Evolutionary conservation across 2,329 filamentous ascomycete genomes (phyloP).

Genomic region (Xylaria sp.): DNA sequence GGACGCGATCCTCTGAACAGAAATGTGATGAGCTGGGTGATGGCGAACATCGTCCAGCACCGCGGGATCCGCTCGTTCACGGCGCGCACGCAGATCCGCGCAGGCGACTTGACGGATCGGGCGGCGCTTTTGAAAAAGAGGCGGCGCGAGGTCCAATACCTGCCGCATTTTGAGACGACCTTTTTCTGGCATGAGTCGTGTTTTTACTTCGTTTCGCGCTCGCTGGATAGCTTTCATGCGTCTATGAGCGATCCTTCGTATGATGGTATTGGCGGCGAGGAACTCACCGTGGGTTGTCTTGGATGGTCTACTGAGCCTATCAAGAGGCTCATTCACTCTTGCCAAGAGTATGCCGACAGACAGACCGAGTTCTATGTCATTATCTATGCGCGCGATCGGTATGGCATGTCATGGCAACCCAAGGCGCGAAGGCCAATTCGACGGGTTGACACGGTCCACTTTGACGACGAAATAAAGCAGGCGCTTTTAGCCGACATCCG

Average conservation of each 20-base stretch:
- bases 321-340: slow-evolving; percentile 41
- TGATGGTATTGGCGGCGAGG: slow-evolving; percentile 42
- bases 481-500: slow-evolving; percentile 45
- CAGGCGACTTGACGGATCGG: slow-evolving; percentile 33
- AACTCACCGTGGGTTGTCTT: slow-evolving; percentile 45
- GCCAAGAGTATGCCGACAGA: slow-evolving; percentile 43
- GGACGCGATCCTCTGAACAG: slow-evolving; percentile 42
- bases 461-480: slow-evolving; percentile 42
- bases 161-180: slow-evolving; percentile 40
- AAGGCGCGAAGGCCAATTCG: slow-evolving; percentile 46
- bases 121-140: slow-evolving; percentile 40
- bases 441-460: slow-evolving; percentile 46
- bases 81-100: slow-evolving; percentile 37
- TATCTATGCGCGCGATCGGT: slow-evolving; percentile 42
- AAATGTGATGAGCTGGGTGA: slow-evolving; percentile 43
- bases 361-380: slow-evolving; percentile 47
- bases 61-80: slow-evolving; percentile 40
- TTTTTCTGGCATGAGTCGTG: slow-evolving; percentile 47
- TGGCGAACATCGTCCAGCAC: slow-evolving; percentile 35
- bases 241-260: slow-evolving; percentile 39
- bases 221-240: slow-evolving; percentile 35
- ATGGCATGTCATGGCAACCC: slow-evolving; percentile 45
- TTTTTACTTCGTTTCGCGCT: slow-evolving; percentile 42
- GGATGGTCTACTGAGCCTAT: slow-evolving; percentile 47
- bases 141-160: slow-evolving; percentile 38